These are phyloP conservation scores for Neurospora sublineolata DNA, from an alignment of 495 filamentous ascomycete species.

Conservation along the genomic window DNA sequence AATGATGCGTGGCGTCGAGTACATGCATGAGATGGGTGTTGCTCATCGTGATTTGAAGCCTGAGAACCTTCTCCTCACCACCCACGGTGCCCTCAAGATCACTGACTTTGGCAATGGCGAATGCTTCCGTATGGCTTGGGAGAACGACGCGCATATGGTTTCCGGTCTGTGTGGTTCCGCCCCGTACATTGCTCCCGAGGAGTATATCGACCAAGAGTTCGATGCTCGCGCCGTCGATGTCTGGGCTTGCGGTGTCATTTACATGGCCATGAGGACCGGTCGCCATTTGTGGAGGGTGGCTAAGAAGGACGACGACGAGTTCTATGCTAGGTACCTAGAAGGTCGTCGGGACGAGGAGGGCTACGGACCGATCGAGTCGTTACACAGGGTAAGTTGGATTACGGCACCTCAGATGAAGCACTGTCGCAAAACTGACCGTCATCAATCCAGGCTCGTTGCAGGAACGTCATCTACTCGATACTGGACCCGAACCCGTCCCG, in stretches of 20 bases:
- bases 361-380: slow-evolving; percentile 88
- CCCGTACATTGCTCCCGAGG: slow-evolving; percentile 95
- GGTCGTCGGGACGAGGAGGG: slow-evolving; percentile 88
- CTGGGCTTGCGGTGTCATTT: slow-evolving; percentile 97
- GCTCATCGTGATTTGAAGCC: slow-evolving; percentile 96
- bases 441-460: slow-evolving; percentile 68
- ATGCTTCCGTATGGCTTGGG: slow-evolving; percentile 99
- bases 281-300: slow-evolving; percentile 93
- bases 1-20: slow-evolving; percentile 97
- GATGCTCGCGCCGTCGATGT: slow-evolving; percentile 94
- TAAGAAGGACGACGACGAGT: slow-evolving; percentile 92
- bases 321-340: slow-evolving; percentile 86
- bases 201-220: slow-evolving; percentile 90
- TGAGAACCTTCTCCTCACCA: slow-evolving; percentile 90
- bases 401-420: neutral
- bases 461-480: slow-evolving; percentile 98
- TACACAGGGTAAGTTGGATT: slow-evolving; percentile 69
- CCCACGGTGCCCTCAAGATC: slow-evolving; percentile 90
- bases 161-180: slow-evolving; percentile 91
- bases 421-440: slow-evolving; percentile 12
- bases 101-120: slow-evolving; percentile 99
- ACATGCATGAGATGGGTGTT: slow-evolving; percentile 99
- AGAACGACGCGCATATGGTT: slow-evolving; percentile 95
- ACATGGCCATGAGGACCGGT: slow-evolving; percentile 99
- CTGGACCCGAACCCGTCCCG: slow-evolving; percentile 87